phyloP scores from a whole-genome alignment of 371 early-diverging fungal species.

The Circinella minor region DNA sequence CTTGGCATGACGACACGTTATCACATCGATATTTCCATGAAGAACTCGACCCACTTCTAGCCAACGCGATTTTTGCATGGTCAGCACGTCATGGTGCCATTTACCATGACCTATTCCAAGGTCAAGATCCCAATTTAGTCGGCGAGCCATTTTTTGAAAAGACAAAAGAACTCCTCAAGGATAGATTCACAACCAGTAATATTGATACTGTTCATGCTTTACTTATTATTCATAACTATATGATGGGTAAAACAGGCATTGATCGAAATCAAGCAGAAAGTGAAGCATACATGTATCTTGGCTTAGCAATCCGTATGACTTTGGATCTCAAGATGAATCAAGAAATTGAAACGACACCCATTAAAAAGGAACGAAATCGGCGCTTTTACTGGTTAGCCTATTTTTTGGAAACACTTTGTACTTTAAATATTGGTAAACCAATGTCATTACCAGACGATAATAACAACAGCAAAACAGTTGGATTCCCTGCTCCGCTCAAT shows the following conservation, averaged over 20 bases:
- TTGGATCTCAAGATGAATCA: constrained; percentile 37
- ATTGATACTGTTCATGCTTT: constrained; percentile 46
- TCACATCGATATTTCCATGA: constrained; percentile 3
- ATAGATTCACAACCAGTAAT: constrained; percentile 32
- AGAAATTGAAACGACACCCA: constrained; percentile 3
- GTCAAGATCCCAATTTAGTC: constrained; percentile 48
- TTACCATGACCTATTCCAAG: constrained; percentile 46
- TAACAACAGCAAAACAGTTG: constrained; percentile 13
- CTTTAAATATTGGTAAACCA: constrained; percentile 9
- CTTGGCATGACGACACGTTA: constrained; percentile 17
- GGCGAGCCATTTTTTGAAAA: constrained; percentile 43
- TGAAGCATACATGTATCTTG: constrained; percentile 54
- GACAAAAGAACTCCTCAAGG: constrained; percentile 38
- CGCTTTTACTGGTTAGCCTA: constrained; percentile 41
- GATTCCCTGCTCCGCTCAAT: constrained; percentile 27
- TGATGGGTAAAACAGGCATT: constrained; percentile 34
- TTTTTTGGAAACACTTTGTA: constrained; percentile 36
- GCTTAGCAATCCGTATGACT: constrained; percentile 52
- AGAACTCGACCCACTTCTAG: constrained; percentile 29
- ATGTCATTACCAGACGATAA: constrained; percentile 7
- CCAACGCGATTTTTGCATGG: constrained; percentile 48
- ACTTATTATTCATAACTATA: constrained; percentile 52
- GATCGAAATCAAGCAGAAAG: constrained; percentile 28
- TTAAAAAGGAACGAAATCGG: constrained; percentile 28
- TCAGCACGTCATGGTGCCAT: constrained; percentile 52